Percentiles rank a stretch among this genome's conserved stretches.
These are phyloP conservation scores for Cercospora sp. DNA, from an alignment of 2,329 filamentous ascomycete species.

Conservation along the genomic window DNA sequence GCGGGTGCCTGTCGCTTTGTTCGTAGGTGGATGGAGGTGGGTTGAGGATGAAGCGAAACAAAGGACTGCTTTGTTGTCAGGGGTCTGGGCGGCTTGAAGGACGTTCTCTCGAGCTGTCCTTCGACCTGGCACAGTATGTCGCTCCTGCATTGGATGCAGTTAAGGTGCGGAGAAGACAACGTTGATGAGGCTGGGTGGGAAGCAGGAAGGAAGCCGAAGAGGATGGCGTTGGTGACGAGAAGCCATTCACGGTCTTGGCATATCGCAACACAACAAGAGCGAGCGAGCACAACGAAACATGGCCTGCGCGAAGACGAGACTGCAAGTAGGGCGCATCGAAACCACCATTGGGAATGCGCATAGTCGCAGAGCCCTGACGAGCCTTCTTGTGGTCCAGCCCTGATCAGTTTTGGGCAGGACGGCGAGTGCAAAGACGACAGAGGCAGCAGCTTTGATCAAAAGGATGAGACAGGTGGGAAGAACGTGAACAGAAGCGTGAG, in stretches of 20 bases:
- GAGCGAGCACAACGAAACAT: not conserved
- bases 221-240: not conserved
- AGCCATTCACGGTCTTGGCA: not conserved
- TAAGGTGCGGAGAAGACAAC: not conserved
- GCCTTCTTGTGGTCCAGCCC: too few species aligned
- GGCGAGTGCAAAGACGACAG: not conserved
- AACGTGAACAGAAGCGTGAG: not conserved
- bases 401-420: not conserved
- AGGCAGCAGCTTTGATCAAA: not conserved
- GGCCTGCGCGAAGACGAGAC: not conserved
- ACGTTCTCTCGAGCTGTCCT: not conserved
- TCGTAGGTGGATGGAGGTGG: not conserved
- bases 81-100: not conserved
- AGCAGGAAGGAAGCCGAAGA: not conserved
- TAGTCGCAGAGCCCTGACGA: too few species aligned
- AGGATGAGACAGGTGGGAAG: not conserved
- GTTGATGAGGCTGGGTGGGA: not conserved
- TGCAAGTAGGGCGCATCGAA: not conserved
- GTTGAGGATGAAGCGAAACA: not conserved
- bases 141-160: not conserved
- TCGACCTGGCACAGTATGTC: not conserved
- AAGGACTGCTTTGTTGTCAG: not conserved
- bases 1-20: not conserved
- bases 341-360: not conserved
- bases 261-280: not conserved